Evolutionary conservation across 441 rosid genomes (phyloP), one percentile per base, ranked within the genome.

Genomic region (Pelargonium myrrhifolium): DNA sequence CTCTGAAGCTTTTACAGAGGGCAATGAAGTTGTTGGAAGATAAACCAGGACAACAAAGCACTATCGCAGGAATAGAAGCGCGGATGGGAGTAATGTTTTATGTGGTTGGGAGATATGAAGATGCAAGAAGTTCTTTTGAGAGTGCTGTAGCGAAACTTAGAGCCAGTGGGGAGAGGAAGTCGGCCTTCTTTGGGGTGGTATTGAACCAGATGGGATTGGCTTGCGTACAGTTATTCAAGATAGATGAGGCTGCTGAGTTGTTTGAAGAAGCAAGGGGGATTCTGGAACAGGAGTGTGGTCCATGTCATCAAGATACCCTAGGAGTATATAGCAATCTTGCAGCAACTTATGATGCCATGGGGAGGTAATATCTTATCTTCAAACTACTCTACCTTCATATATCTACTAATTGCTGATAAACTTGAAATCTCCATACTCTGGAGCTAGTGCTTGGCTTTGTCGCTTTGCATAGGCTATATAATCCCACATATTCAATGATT

Each of bases 281-380:
- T 66, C 83, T 93, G 53, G 99, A 93, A 74, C 89, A 83, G 76
- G 99, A 93, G 77, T 83, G 92, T 66, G 95, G 99, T n/a, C 87
- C 93, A 0, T 93, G 99, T 61, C 93, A 93, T 81, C 99, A 91
- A 70, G 97, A 93, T 77, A 93, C 99, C 14, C 84, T 93, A 35
- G 97, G 97, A 24, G 87, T 91, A 35, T 93, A 93, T 70, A 93
- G 97, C 84, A 93, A 93, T 79, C 87, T 93, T 22, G 99, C 99
- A 1, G 99, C 97, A 68, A 93, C 99, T 39, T 93, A 93, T 64
- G 99, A 93, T 76, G 99, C 99, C n/a, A 89, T 91, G 93, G 97
- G 99, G 69, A 89, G 97, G 99, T 91, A 91, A 68, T 66, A 53
- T 65, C 51, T 66, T 28, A 17, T 58, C 17, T 71, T 18, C 2